These are phyloP conservation scores for Cairneyella variabilis DNA, from an alignment of 495 filamentous ascomycete genomes.

Conservation along the genomic window DNA sequence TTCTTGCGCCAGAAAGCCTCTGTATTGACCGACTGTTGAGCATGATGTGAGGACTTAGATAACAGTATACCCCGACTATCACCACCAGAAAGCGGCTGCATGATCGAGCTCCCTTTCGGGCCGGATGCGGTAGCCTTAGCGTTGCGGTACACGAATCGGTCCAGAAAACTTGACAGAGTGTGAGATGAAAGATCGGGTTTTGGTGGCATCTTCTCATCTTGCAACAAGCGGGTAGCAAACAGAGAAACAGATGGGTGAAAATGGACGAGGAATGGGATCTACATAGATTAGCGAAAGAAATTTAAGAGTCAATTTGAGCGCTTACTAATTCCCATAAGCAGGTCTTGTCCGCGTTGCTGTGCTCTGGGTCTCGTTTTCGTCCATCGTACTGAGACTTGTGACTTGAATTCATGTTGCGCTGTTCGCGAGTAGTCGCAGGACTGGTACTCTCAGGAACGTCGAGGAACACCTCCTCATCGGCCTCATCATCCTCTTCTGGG, in stretches of 20 bases:
- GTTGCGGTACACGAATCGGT: conserved; percentile 94
- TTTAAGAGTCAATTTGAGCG: conserved; percentile 4
- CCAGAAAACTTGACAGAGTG: conserved; percentile 89
- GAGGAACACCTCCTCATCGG: conserved; percentile 58
- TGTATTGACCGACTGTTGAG: conserved; percentile 64
- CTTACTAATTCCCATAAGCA: conserved; percentile 89
- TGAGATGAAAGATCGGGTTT: conserved; percentile 87
- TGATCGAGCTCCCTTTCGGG: conserved; percentile 76
- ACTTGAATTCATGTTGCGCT: conserved; percentile 6
- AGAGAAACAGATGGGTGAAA: conserved; percentile 96
- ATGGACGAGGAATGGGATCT: conserved; percentile 72
- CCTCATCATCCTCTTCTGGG: conserved; percentile 66
- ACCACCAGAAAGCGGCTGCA: conserved; percentile 82
- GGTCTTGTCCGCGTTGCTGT: conserved; percentile 83
- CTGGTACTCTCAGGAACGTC: conserved; percentile 55
- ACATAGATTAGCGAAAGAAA: conserved; percentile 1
- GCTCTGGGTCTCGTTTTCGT: conserved; percentile 83
- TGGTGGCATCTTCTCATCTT: conserved; percentile 61
- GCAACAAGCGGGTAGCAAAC: conserved; percentile 67
- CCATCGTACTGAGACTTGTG: conserved; percentile 62
- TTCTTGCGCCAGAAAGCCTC: conserved; percentile 91
- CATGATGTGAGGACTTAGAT: conserved; percentile 35
- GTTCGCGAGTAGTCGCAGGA: conserved; percentile 10
- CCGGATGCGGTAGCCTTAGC: conserved; percentile 62
- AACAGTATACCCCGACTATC: conserved; percentile 62